Conservation (phyloP, 352 stramenopile genomes). For the Phytophthora sansomeana region DNA sequence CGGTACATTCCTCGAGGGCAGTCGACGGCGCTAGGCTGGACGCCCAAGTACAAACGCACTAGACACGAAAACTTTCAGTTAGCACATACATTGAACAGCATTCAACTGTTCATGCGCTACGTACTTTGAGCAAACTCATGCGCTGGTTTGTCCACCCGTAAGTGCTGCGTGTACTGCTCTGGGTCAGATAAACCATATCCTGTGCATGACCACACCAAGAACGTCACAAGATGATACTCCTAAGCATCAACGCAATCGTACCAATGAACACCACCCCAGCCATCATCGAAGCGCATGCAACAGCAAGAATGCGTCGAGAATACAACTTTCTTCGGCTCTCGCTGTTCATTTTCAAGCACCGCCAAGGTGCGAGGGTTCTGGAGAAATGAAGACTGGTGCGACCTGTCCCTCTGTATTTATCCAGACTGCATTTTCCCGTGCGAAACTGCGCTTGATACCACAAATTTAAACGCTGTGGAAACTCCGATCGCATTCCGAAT, state of each 20-base stretch:
- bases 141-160: conserved; percentile 11
- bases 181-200: not conserved
- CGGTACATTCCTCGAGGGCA: conserved; percentile 81
- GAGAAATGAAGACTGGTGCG: not conserved
- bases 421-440: not conserved
- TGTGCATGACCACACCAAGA: no score
- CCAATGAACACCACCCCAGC: conserved; percentile 19
- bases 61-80: not conserved
- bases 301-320: not conserved
- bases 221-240: no score
- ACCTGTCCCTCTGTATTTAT: not conserved
- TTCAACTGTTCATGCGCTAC: not conserved
- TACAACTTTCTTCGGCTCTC: conserved; percentile 1
- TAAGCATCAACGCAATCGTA: not conserved
- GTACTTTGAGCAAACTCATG: conserved; percentile 25
- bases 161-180: conserved; percentile 5
- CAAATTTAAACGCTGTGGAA: no score
- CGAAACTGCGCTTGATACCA: not conserved
- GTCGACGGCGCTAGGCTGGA: conserved; percentile 50
- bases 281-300: conserved; percentile 4
- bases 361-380: not conserved
- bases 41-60: conserved; percentile 64
- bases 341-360: conserved; percentile 1
- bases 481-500: no score
- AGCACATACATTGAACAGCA: not conserved